These are phyloP conservation scores for Dioscorea cayenensis DNA, from an alignment of 116 monocot species.

Conservation along the genomic window DNA sequence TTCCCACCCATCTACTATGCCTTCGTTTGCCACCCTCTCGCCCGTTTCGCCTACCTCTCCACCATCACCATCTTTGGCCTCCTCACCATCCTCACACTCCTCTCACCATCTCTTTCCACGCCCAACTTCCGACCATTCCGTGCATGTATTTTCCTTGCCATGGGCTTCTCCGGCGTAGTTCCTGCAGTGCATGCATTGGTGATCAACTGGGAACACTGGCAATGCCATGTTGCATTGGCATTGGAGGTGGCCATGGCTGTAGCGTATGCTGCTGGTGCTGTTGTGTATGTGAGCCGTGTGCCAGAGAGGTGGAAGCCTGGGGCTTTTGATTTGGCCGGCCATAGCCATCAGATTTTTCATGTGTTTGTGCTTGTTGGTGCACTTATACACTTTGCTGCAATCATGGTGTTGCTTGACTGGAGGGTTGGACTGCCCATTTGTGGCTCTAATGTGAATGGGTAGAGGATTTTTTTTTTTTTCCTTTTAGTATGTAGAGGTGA, in stretches of 20 bases:
- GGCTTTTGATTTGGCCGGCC: conserved; percentile 68
- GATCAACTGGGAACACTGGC: conserved; percentile 53
- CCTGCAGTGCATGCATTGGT: conserved; percentile 64
- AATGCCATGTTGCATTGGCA: conserved; percentile 47
- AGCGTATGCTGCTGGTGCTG: conserved; percentile 63
- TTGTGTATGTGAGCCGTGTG: conserved; percentile 61
- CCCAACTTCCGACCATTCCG: conserved; percentile 70
- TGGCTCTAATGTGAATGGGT: too few relatives aligned
- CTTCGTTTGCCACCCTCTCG: conserved; percentile 64
- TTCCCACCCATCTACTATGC: conserved; percentile 88
- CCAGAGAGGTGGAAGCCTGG: conserved; percentile 90
- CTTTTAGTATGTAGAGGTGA: too few relatives aligned
- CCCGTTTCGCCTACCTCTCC: conserved; percentile 58
- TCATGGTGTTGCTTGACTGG: conserved; percentile 62
- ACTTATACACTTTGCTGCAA: conserved; percentile 59
- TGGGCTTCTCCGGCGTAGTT: conserved; percentile 81
- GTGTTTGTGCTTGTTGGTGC: conserved; percentile 78
- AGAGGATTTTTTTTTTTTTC: too few relatives aligned
- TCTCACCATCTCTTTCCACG: conserved; percentile 54
- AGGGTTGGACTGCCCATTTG: conserved; percentile 23
- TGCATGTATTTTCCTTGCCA: conserved; percentile 62
- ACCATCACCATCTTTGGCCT: conserved; percentile 53
- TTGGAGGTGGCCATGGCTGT: conserved; percentile 65
- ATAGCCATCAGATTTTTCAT: conserved; percentile 98
- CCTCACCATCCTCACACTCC: conserved; percentile 37